Evolutionary conservation across 2,329 filamentous ascomycete species (phyloP).

Genomic region (Cladophialophora immunda): DNA sequence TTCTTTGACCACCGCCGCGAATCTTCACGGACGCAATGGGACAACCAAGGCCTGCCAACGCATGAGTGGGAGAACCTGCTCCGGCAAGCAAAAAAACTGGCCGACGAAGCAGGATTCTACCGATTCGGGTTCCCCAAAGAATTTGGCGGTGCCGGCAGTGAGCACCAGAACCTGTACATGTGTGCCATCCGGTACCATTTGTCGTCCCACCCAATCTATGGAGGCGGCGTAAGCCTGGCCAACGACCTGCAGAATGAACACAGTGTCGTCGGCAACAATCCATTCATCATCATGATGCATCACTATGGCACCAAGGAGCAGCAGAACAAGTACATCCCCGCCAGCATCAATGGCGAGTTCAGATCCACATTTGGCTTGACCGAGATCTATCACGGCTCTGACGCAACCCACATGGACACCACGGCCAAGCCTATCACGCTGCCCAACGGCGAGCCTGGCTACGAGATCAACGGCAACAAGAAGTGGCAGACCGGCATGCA

Average conservation of each 20-base stretch:
- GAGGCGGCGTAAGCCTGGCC: constrained; percentile 64
- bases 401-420: constrained; percentile 70
- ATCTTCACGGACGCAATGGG: constrained; percentile 69
- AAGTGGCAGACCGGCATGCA: constrained; percentile 74
- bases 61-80: constrained; percentile 68
- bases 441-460: constrained; percentile 55
- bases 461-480: constrained; percentile 66
- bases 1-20: constrained; percentile 74
- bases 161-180: constrained; percentile 68
- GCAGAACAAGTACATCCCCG: constrained; percentile 62
- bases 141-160: constrained; percentile 62
- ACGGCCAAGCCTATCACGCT: constrained; percentile 54
- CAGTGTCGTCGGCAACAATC: constrained; percentile 69
- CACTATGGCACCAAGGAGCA: constrained; percentile 67
- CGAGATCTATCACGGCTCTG: constrained; percentile 68
- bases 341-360: constrained; percentile 62
- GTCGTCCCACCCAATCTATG: constrained; percentile 58
- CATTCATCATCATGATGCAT: constrained; percentile 68
- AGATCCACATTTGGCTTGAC: constrained; percentile 69
- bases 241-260: constrained; percentile 73
- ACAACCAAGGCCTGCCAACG: constrained; percentile 62
- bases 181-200: constrained; percentile 68
- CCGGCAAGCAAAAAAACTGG: constrained; percentile 57
- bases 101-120: constrained; percentile 69
- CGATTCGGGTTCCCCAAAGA: constrained; percentile 65